Evolutionary conservation across 495 filamentous ascomycete genomes (phyloP), one percentile per base, ranked within the genome.

Genomic region (Polyplosphaeria fusca): DNA sequence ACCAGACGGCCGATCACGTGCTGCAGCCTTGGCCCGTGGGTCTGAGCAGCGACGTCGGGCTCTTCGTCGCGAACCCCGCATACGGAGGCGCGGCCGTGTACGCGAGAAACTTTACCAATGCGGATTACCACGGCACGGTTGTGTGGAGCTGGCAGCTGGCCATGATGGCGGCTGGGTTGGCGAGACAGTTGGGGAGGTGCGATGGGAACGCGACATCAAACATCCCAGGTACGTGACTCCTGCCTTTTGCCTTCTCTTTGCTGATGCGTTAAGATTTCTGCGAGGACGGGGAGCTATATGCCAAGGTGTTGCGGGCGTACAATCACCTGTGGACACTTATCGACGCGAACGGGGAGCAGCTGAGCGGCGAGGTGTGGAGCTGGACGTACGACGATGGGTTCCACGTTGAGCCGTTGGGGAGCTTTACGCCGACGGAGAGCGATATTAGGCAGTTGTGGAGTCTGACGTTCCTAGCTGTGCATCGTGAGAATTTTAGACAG

Each of bases 131-230:
- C 56, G 83, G 83, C 0, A 83, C 82, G 0, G 83, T 86, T 0
- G 73, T 86, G 5, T 86, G 83, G 82, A 73, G 74, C 49, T 86
- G 82, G 81, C 83, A 76, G 32, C 70, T 85, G 23, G 79, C 82
- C 3, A 84, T 86, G 81, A 83, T 84, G 79, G 82, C 76, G 0
- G 72, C 71, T 20, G 83, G 83, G 0, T 64, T 86, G 5, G 50
- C 63, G 32, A 55, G 62, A 0, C 70, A 73, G 52, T 56, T 73
- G 1, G 61, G 30, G 3, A 61, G 69, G 1, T 73, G 70, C 60
- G 26, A 40, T 22, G 9, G 30, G 30, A 35, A 35, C 14, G n/a
- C n/a, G n/a, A n/a, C 73, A 77, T 51, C 63, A 64, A 22, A 76
- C 76, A 50, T 67, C 76, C 30, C 78, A 50, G 51, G 51, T 56